These are phyloP conservation scores for Candida suzukii DNA, from an alignment of 805 yeast species.

Conservation along the genomic window DNA sequence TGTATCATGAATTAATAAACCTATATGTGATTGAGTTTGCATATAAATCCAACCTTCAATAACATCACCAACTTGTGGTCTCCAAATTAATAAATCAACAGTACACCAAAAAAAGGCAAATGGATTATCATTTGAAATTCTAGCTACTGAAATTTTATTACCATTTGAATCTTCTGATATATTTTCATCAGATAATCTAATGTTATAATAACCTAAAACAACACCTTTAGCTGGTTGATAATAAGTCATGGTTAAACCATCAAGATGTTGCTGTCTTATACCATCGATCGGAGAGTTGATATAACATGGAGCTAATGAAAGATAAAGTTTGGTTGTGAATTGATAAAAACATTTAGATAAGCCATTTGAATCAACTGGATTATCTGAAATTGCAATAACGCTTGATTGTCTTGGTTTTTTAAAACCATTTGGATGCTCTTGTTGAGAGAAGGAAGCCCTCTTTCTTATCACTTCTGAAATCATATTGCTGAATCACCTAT, in stretches of 20 bases:
- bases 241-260: constrained; percentile 82
- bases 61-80: constrained; percentile 79
- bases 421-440: not conserved
- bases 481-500: not conserved
- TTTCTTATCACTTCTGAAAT: not conserved
- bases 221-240: constrained; percentile 71
- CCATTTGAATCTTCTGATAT: constrained; percentile 31
- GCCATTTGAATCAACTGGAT: constrained; percentile 23
- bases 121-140: constrained; percentile 73
- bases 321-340: constrained; percentile 57
- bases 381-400: not conserved
- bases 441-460: not conserved
- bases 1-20: constrained; percentile 83
- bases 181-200: constrained; percentile 43
- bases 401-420: not conserved
- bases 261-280: constrained; percentile 79
- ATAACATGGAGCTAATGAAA: constrained; percentile 84
- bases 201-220: constrained; percentile 69
- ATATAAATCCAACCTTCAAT: constrained; percentile 84
- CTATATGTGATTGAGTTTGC: constrained; percentile 94
- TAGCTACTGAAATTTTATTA: constrained; percentile 44
- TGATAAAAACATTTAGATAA: constrained; percentile 64
- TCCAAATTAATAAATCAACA: constrained; percentile 83
- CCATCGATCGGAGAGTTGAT: constrained; percentile 67
- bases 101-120: constrained; percentile 83